These are phyloP conservation scores for Fusarium denticulatum DNA, from an alignment of 2,329 filamentous ascomycete genomes.

Conservation along the genomic window DNA sequence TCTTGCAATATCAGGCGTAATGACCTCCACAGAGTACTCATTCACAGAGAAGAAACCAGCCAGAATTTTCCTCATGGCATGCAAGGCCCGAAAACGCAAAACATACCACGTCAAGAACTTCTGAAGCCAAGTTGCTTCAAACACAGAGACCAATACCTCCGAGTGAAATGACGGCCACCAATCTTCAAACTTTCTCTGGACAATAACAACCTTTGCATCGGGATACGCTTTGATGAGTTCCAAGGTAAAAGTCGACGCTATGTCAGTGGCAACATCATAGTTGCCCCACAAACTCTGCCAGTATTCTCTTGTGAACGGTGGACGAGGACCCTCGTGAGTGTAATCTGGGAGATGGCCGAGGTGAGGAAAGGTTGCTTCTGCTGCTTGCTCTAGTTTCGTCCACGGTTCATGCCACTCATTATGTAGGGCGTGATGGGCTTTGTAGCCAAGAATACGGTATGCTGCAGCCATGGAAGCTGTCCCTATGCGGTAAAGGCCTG, in stretches of 20 bases:
- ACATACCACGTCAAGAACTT: background rate
- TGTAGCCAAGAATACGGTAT: constrained; percentile 1
- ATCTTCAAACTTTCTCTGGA: background rate
- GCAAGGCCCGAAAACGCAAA: background rate
- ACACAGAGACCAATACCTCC: background rate
- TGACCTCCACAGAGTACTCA: background rate
- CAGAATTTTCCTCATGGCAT: constrained; percentile 6
- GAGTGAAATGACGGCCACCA: constrained; percentile 11
- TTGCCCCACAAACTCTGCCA: constrained; percentile 10
- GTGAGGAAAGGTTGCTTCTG: constrained; percentile 16
- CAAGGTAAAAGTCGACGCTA: background rate
- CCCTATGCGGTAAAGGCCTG: constrained; percentile 4
- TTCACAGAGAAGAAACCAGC: background rate
- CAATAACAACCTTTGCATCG: constrained; percentile 6
- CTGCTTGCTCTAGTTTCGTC: background rate
- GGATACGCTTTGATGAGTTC: constrained; percentile 17
- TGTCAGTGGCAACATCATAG: constrained; percentile 11
- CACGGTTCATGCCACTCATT: background rate
- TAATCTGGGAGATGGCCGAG: background rate
- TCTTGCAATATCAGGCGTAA: background rate
- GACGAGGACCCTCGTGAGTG: background rate
- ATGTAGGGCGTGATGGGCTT: background rate
- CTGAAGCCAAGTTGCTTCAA: background rate
- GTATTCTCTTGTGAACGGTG: background rate
- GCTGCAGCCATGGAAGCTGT: constrained; percentile 13